Evolutionary conservation across 495 filamentous ascomycete genomes (phyloP).

Genomic region (Penicillium cosmopolitanum): DNA sequence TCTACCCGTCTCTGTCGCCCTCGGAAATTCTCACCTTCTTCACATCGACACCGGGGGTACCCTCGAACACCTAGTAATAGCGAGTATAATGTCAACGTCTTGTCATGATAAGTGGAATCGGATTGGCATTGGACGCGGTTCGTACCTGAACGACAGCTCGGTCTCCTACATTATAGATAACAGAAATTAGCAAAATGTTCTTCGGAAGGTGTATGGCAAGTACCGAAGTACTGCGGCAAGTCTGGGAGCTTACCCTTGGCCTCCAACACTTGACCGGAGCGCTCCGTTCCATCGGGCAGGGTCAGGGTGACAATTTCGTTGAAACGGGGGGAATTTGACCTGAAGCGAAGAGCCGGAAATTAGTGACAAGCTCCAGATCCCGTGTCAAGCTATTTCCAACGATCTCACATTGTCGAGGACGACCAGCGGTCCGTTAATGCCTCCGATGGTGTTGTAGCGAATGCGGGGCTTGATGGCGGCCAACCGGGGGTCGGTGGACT

Average conservation of each 20-base stretch:
- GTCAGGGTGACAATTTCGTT: conserved; percentile 98
- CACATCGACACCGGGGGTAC: conserved; percentile 95
- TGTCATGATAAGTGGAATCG: conserved; percentile 11
- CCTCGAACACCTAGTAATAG: conserved; percentile 85
- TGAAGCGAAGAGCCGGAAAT: conserved; percentile 35
- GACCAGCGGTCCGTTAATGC: conserved; percentile 96
- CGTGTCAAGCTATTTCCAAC: conserved; percentile 2
- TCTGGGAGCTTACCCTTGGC: conserved; percentile 72
- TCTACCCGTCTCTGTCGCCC: neutral
- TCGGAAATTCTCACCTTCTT: conserved; percentile 71
- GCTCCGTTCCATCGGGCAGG: conserved; percentile 90
- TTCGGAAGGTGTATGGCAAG: neutral
- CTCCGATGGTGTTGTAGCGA: conserved; percentile 97
- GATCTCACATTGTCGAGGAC: conserved; percentile 86
- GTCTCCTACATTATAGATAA: conserved; percentile 59
- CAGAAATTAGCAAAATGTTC: conserved; percentile 15
- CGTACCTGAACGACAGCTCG: conserved; percentile 89
- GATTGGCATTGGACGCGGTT: conserved; percentile 7
- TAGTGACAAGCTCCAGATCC: conserved; percentile 9
- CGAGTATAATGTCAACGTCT: conserved; percentile 28
- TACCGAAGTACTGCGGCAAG: neutral
- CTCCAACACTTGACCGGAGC: conserved; percentile 95
- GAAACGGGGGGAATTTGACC: conserved; percentile 97
- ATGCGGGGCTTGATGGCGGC: conserved; percentile 81
- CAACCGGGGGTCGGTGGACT: conserved; percentile 75